Base-by-base conservation (phyloP, 371 early-diverging fungal genomes). In the Nematocida sp. region DNA sequence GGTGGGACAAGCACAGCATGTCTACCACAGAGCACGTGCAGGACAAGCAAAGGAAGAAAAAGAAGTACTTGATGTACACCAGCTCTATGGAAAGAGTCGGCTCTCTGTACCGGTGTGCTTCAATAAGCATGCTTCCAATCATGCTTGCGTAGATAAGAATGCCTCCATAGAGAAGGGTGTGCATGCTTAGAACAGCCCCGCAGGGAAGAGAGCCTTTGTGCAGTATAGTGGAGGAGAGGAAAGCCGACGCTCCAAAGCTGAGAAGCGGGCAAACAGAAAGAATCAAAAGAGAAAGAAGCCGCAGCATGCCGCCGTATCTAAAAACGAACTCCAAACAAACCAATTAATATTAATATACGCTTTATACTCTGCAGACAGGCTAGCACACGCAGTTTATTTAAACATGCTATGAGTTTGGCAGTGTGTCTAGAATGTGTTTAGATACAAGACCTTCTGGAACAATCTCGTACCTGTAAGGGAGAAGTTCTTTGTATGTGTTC, bases 401-500 rank as follows among this genome's bases (percentile, higher is more conserved):
- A n/a, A n/a, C n/a, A 43, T 43, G 2, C 45, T 62, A 70, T 48
- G 77, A 77, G 38, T 75, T 76, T 11, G 80, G 80, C 5, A 80
- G 70, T 7, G 78, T 60, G 53, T 79, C 79, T 38, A 81, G 75
- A 46, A 46, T 37, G n/a, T 53, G 37, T 58, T 80, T 64, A 1
- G 76, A 23, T 5, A 82, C 67, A 36, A 80, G 19, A 15, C 77
- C 82, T 25, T 77, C 63, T 19, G 85, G 81, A 8, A 83, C 76
- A 29, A 84, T 64, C 29, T 80, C 78, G 40, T 80, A 55, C 67
- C 78, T 81, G 53, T 80, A 70, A 0, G 65, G 48, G 29, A 82
- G 45, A 1, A 84, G 77, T 27, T 85, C 85, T 67, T 85, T 85
- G 64, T 83, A 85, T 46, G 81, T 82, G 53, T 82, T 83, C 62